Evolutionary conservation across 1,284 basidiomycete species (phyloP).

Genomic region (Neotropicomus parvogracilis): DNA sequence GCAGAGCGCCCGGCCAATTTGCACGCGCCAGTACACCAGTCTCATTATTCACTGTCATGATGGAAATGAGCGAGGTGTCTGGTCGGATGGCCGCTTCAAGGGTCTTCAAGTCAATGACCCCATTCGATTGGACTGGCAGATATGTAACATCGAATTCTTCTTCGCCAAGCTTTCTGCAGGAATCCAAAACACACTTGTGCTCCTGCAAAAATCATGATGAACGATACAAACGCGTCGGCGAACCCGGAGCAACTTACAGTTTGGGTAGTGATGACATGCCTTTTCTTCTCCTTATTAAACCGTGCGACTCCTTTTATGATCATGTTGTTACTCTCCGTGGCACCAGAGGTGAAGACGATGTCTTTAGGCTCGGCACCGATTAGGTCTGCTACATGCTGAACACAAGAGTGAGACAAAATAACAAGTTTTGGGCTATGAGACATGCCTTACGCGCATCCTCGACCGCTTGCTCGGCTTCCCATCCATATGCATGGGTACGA

Average conservation of each 20-base stretch:
- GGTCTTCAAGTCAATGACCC: slow-evolving; percentile 73
- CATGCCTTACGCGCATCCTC: slow-evolving; percentile 84
- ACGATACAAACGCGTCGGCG: background rate
- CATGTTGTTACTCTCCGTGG: slow-evolving; percentile 99
- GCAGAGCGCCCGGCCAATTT: too few relatives aligned
- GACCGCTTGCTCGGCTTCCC: slow-evolving; percentile 96
- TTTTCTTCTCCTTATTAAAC: slow-evolving; percentile 89
- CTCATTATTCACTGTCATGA: slow-evolving; percentile 99
- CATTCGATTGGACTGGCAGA: slow-evolving; percentile 88
- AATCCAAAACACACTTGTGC: slow-evolving; percentile 99
- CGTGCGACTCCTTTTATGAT: slow-evolving; percentile 94
- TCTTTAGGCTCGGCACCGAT: slow-evolving; percentile 96
- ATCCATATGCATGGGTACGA: slow-evolving; percentile 97
- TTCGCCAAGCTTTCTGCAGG: slow-evolving; percentile 91
- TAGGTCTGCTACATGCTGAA: slow-evolving; percentile 81
- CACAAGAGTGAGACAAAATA: slow-evolving; percentile 16
- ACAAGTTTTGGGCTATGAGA: slow-evolving; percentile 1
- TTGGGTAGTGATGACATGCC: slow-evolving; percentile 88
- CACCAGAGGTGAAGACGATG: slow-evolving; percentile 96
- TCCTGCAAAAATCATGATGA: slow-evolving; percentile 58
- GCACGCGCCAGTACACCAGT: too few relatives aligned
- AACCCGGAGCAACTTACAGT: slow-evolving; percentile 53
- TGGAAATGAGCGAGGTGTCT: slow-evolving; percentile 85
- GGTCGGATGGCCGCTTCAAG: slow-evolving; percentile 84
- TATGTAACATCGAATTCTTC: slow-evolving; percentile 99